Evolutionary conservation across 495 filamentous ascomycete genomes (phyloP).

Genomic region (Geoglossum glabrum): DNA sequence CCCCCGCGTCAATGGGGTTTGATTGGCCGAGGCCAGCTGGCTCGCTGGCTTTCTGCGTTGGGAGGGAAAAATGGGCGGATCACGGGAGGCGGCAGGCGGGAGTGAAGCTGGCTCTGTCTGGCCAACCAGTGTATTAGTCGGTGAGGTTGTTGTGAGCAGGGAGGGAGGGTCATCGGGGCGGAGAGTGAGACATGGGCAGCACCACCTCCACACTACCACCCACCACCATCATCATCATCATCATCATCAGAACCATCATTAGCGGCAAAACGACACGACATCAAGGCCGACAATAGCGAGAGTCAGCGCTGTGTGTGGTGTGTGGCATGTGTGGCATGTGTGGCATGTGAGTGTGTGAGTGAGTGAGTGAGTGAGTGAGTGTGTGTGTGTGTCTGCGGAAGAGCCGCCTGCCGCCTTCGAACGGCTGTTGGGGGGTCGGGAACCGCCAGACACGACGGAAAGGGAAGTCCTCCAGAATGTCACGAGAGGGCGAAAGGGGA

Average conservation of each 20-base stretch:
- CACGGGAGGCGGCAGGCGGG: background rate
- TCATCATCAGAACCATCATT: too few species aligned
- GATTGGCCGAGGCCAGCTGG: background rate
- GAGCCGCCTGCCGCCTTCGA: too few species aligned
- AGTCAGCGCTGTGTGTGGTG: too few species aligned
- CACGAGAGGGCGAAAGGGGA: background rate
- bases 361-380: too few species aligned
- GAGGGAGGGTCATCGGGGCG: background rate
- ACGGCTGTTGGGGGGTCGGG: too few species aligned
- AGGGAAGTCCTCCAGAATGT: background rate
- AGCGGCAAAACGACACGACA: too few species aligned
- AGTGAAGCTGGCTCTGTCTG: background rate
- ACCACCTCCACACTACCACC: too few species aligned
- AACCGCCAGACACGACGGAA: background rate
- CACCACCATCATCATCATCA: too few species aligned
- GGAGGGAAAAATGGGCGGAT: background rate
- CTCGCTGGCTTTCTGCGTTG: background rate
- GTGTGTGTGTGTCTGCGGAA: too few species aligned
- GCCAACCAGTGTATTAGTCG: background rate
- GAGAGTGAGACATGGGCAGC: background rate
- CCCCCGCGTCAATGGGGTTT: background rate
- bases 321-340: too few species aligned
- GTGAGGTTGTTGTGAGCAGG: background rate
- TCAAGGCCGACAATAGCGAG: too few species aligned
- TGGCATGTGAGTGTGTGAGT: too few species aligned